Evolutionary conservation across 176 grass and related monocot genomes (phyloP).

Genomic region (Panicum miliaceum): DNA sequence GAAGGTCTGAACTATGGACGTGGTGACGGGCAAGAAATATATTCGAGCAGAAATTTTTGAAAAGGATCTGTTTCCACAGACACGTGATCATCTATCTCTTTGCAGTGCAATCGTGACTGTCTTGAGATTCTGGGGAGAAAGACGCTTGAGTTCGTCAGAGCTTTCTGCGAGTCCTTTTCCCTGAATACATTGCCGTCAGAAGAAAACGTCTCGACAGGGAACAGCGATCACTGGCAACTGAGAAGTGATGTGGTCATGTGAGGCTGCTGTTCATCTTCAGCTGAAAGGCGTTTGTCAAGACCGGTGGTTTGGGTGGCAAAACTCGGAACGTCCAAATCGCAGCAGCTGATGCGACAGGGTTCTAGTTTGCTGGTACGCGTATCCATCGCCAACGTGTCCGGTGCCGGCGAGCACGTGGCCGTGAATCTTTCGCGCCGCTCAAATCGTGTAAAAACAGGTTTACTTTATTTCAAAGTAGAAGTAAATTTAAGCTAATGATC

Average conservation of each 20-base stretch:
- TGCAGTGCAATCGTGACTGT: not conserved
- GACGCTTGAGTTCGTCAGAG: not conserved
- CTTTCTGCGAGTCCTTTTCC: not conserved
- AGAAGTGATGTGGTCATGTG: not conserved
- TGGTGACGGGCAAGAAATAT: no score
- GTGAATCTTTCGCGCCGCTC: not conserved
- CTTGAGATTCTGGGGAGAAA: not conserved
- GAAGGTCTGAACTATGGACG: not conserved
- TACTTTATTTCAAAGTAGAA: no score
- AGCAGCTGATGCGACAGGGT: slow-evolving; percentile 19
- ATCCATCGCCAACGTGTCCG: slow-evolving; percentile 9
- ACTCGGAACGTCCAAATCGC: slow-evolving; percentile 33
- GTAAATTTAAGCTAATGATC: not conserved
- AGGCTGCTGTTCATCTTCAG: not conserved
- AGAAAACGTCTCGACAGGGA: not conserved
- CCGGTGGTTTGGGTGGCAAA: slow-evolving; percentile 42
- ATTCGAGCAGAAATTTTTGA: not conserved
- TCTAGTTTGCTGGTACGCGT: slow-evolving; percentile 5
- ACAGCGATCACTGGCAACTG: not conserved
- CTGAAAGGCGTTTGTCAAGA: slow-evolving; percentile 17
- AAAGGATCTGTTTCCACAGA: not conserved
- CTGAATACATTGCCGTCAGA: not conserved
- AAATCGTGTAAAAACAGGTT: not conserved
- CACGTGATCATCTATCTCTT: not conserved
- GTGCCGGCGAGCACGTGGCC: not conserved